Evolutionary conservation across 768 basidiomycete genomes (phyloP).

Genomic region (Trametes cingulata): DNA sequence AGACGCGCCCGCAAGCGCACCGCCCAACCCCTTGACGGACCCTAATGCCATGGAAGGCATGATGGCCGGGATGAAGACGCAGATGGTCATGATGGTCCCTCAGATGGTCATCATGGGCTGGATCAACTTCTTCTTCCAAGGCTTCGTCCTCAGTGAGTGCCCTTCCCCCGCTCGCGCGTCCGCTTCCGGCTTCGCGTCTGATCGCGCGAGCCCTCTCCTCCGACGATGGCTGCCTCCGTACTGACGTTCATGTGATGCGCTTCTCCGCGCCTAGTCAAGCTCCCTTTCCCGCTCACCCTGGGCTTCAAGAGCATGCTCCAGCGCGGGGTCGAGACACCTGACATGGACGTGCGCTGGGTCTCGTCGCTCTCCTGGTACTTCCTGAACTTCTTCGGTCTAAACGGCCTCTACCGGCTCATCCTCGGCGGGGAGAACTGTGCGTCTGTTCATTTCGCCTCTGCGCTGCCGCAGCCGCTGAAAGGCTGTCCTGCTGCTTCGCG

Average conservation of each 20-base stretch:
- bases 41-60: constrained; percentile 94
- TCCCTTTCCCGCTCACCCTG: constrained; percentile 94
- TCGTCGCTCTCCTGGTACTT: constrained; percentile 99
- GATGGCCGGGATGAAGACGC: constrained; percentile 99
- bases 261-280: constrained; percentile 62
- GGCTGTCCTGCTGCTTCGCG: constrained; percentile 17
- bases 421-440: constrained; percentile 88
- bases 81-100: constrained; percentile 98
- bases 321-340: constrained; percentile 89
- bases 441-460: constrained; percentile 30
- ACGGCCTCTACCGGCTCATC: constrained; percentile 91
- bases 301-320: constrained; percentile 99
- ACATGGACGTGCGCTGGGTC: constrained; percentile 99
- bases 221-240: background rate
- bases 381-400: constrained; percentile 96
- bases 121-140: constrained; percentile 99
- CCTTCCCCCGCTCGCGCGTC: constrained; percentile 1
- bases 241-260: constrained; percentile 8
- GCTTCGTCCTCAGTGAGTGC: constrained; percentile 92
- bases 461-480: constrained; percentile 9
- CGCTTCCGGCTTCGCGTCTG: constrained; percentile 3
- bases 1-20: constrained; percentile 50
- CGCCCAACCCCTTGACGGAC: constrained; percentile 86
- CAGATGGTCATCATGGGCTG: constrained; percentile 99
- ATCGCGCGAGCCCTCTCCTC: constrained; percentile 3